Conservation (phyloP, 345 rosid genomes). For the Geranium rotundifolium region DNA sequence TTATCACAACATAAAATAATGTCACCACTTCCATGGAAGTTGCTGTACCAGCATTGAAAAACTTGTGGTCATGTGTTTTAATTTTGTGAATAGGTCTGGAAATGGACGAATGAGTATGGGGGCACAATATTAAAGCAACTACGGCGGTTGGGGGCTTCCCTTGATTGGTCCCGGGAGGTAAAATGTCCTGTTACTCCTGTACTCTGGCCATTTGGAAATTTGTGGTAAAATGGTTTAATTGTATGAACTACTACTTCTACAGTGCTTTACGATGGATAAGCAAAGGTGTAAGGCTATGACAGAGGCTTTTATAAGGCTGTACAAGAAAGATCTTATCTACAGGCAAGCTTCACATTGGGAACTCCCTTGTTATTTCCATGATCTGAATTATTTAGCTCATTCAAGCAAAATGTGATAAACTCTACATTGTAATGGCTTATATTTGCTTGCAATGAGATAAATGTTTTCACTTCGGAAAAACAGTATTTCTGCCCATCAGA, state of each 20-base stretch:
- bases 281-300: conserved; percentile 76
- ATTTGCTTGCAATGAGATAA: too few species aligned
- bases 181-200: conserved; percentile 4
- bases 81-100: conserved; percentile 61
- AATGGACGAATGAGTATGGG: conserved; percentile 76
- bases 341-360: conserved; percentile 32
- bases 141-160: conserved; percentile 82
- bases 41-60: background rate
- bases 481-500: too few species aligned
- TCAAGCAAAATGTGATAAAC: background rate
- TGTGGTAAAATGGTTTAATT: background rate
- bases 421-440: too few species aligned
- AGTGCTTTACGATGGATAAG: conserved; percentile 98
- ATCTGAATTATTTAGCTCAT: background rate
- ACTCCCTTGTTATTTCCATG: too few species aligned
- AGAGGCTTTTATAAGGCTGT: conserved; percentile 70
- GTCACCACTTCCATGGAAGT: too few species aligned
- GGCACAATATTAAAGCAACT: conserved; percentile 58
- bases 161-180: conserved; percentile 99
- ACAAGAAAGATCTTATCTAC: conserved; percentile 72
- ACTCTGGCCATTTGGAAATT: conserved; percentile 1
- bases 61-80: background rate
- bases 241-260: conserved; percentile 1
- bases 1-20: background rate
- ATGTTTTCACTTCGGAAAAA: too few species aligned